A percentile compares a stretch with the other conserved stretches of the same genome.
Conservation (phyloP, 1,139 yeast species). For the Geotrichum cucujoidarum region DNA sequence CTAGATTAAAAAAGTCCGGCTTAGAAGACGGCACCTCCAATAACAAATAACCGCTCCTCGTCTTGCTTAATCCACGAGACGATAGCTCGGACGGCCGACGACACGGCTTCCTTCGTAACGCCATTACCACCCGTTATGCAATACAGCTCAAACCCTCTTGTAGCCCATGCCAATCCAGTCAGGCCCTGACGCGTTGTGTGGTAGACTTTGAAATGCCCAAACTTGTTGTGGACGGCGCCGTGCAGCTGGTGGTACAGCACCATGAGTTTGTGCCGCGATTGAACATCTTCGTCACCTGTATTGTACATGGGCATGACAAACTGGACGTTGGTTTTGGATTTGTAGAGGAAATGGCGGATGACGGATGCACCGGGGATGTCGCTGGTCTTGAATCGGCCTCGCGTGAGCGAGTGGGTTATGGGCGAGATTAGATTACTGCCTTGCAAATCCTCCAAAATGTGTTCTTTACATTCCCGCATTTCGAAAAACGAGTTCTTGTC, state of each 20-base stretch:
- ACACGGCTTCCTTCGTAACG: slow-evolving; percentile 43
- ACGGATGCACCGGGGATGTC: slow-evolving; percentile 33
- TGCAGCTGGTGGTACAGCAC: slow-evolving; percentile 44
- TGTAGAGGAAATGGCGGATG: slow-evolving; percentile 75
- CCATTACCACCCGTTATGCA: slow-evolving; percentile 44
- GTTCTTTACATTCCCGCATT: slow-evolving; percentile 56
- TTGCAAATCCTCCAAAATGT: slow-evolving; percentile 45
- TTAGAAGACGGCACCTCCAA: slow-evolving; percentile 53
- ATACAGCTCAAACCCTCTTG: slow-evolving; percentile 54
- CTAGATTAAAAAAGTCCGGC: no score
- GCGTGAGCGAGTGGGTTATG: slow-evolving; percentile 39
- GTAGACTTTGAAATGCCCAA: slow-evolving; percentile 32
- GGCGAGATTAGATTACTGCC: slow-evolving; percentile 37
- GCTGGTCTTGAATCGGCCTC: slow-evolving; percentile 43
- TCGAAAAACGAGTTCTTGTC: slow-evolving; percentile 77
- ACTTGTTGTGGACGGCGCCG: slow-evolving; percentile 33
- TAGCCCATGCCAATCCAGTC: slow-evolving; percentile 52
- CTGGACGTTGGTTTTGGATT: slow-evolving; percentile 59
- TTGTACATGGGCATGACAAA: slow-evolving; percentile 45
- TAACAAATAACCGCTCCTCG: slow-evolving; percentile 54
- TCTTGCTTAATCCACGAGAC: slow-evolving; percentile 55
- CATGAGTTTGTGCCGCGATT: slow-evolving; percentile 38
- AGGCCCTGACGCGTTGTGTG: slow-evolving; percentile 31
- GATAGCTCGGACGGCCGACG: slow-evolving; percentile 50
- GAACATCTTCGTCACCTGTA: slow-evolving; percentile 32